A percentile compares a stretch with the other conserved stretches of the same genome.
These are phyloP conservation scores for Pyrus betulifolia DNA, from an alignment of 306 rosid species.

Conservation along the genomic window DNA sequence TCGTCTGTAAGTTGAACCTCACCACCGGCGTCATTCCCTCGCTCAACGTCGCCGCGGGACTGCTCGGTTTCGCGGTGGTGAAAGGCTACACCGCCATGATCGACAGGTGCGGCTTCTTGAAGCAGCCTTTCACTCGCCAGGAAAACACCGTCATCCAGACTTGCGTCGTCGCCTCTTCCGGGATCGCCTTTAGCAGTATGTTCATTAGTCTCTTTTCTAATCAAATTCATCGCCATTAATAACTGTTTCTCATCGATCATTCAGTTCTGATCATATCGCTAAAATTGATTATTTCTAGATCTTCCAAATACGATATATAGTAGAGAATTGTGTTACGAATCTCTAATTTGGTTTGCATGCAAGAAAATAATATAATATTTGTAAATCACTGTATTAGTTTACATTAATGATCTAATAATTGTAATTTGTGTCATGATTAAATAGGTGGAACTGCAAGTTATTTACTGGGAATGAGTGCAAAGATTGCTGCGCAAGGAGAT, in stretches of 20 bases:
- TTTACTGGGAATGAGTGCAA: constrained; percentile 61
- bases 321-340: too few relatives aligned
- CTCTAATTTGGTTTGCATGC: neutral
- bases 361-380: neutral
- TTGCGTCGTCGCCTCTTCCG: constrained; percentile 76
- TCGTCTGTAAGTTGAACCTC: constrained; percentile 62
- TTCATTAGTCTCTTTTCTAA: neutral
- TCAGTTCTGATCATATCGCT: neutral
- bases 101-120: constrained; percentile 31
- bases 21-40: constrained; percentile 74
- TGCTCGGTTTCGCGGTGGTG: constrained; percentile 59
- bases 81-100: constrained; percentile 41
- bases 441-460: constrained; percentile 78
- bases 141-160: constrained; percentile 78
- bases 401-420: neutral
- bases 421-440: neutral
- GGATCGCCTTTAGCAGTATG: constrained; percentile 78
- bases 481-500: constrained; percentile 47
- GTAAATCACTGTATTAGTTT: neutral
- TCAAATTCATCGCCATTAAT: neutral
- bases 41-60: constrained; percentile 65
- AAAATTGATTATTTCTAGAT: neutral
- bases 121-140: constrained; percentile 70
- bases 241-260: neutral
- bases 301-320: neutral